Conservation (phyloP, 2,329 filamentous ascomycete species). For the Epichloe sp. region DNA sequence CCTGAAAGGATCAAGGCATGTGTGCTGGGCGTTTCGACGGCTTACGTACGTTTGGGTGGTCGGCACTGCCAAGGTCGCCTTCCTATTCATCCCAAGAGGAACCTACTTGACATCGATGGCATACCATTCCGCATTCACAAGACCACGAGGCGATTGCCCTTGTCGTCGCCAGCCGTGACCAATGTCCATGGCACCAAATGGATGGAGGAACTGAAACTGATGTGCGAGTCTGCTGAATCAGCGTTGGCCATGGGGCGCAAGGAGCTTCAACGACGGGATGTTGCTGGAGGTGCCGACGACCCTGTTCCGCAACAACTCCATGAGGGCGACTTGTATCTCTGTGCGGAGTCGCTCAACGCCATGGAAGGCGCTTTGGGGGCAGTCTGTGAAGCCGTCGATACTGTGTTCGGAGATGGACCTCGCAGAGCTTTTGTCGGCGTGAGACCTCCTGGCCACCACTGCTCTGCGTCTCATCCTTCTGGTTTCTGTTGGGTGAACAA, state of each 20-base stretch:
- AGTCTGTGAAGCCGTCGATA: slow-evolving; percentile 84
- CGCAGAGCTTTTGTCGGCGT: slow-evolving; percentile 82
- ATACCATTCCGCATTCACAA: slow-evolving; percentile 78
- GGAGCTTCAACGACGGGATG: slow-evolving; percentile 60
- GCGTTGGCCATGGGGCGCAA: slow-evolving; percentile 66
- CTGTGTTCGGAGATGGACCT: slow-evolving; percentile 56
- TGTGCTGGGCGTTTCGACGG: slow-evolving; percentile 68
- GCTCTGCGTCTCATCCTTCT: slow-evolving; percentile 76
- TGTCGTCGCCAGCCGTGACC: slow-evolving; percentile 67
- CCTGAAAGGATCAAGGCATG: slow-evolving; percentile 82
- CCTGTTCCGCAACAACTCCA: slow-evolving; percentile 50
- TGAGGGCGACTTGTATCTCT: slow-evolving; percentile 83
- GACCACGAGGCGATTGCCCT: slow-evolving; percentile 55
- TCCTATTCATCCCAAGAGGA: slow-evolving; percentile 50
- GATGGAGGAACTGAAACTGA: slow-evolving; percentile 81
- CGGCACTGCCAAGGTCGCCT: slow-evolving; percentile 59
- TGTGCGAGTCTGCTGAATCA: slow-evolving; percentile 71
- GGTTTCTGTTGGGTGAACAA: slow-evolving; percentile 99
- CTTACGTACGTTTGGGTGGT: slow-evolving; percentile 81
- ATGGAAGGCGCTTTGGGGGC: slow-evolving; percentile 87
- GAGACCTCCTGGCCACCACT: slow-evolving; percentile 89
- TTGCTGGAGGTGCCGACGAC: slow-evolving; percentile 36
- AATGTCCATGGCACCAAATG: slow-evolving; percentile 83
- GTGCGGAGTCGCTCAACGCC: slow-evolving; percentile 70
- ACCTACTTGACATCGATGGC: slow-evolving; percentile 38